phyloP scores from a whole-genome alignment of 805 yeast genomes.

The Saccharomycopsis fodiens region DNA sequence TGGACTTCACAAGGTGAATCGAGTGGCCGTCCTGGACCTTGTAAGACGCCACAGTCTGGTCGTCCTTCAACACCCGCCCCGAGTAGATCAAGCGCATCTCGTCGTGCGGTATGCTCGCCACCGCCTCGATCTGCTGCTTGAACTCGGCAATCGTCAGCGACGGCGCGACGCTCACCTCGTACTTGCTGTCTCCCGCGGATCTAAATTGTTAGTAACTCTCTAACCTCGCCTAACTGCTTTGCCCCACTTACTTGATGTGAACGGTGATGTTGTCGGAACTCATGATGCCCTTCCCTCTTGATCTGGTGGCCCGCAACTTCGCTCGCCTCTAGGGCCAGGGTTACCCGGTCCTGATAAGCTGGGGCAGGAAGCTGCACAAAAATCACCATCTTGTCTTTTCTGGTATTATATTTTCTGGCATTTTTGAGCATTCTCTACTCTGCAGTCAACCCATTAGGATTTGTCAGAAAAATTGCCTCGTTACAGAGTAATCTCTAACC shows the following conservation, averaged over 20 bases:
- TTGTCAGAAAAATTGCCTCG: too few relatives aligned
- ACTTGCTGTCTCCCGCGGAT: slow-evolving; percentile 67
- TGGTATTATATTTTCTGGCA: too few relatives aligned
- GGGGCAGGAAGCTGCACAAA: too few relatives aligned
- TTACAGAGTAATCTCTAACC: too few relatives aligned
- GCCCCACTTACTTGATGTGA: slow-evolving; percentile 26
- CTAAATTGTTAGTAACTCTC: slow-evolving; percentile 2
- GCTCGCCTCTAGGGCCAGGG: too few relatives aligned
- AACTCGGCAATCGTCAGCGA: slow-evolving; percentile 56
- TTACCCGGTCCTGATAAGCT: too few relatives aligned
- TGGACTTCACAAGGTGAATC: slow-evolving; percentile 80
- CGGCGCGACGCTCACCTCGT: slow-evolving; percentile 51
- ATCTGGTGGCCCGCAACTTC: too few relatives aligned
- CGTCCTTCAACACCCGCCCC: slow-evolving; percentile 87
- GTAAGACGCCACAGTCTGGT: slow-evolving; percentile 64
- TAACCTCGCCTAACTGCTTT: not conserved
- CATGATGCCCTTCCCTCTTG: too few relatives aligned
- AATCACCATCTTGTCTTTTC: too few relatives aligned
- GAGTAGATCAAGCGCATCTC: slow-evolving; percentile 87
- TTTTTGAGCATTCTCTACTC: too few relatives aligned
- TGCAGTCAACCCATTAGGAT: too few relatives aligned
- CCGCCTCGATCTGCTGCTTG: slow-evolving; percentile 55
- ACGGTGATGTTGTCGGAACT: slow-evolving; percentile 25
- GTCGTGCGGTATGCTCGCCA: slow-evolving; percentile 61
- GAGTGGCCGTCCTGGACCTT: slow-evolving; percentile 83